These are phyloP conservation scores for Raddia guianensis DNA, from an alignment of 176 grass and related monocot species.

Conservation along the genomic window DNA sequence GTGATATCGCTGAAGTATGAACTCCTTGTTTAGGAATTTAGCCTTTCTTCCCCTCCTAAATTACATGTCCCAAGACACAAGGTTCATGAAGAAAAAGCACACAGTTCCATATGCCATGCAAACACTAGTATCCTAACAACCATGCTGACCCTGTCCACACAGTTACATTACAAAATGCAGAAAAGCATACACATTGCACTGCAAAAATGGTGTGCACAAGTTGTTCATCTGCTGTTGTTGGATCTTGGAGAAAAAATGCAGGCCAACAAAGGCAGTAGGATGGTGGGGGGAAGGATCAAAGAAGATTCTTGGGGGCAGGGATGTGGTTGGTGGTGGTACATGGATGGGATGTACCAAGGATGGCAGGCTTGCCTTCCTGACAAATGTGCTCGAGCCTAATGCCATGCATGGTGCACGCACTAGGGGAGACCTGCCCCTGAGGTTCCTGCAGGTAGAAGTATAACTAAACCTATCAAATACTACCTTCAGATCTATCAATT, in stretches of 20 bases:
- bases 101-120: background rate
- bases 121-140: background rate
- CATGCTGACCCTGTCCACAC: background rate
- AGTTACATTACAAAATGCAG: background rate
- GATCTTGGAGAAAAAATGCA: background rate
- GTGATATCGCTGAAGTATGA: background rate
- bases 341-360: conserved; percentile 93
- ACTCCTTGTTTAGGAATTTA: background rate
- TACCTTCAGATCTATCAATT: background rate
- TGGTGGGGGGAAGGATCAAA: no score
- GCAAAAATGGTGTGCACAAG: background rate
- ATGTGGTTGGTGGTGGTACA: conserved; percentile 74
- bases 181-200: background rate
- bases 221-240: conserved; percentile 1
- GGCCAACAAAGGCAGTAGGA: no score
- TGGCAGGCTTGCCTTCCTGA: conserved; percentile 84
- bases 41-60: background rate
- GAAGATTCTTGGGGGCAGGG: conserved; percentile 57
- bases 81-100: background rate
- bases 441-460: conserved; percentile 89
- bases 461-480: conserved; percentile 19
- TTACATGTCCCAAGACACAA: background rate
- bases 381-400: conserved; percentile 84
- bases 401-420: conserved; percentile 51
- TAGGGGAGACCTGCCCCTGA: conserved; percentile 75